These are phyloP conservation scores for Papiliotrema nemorosa DNA, from an alignment of 1,284 basidiomycete genomes.

Conservation along the genomic window DNA sequence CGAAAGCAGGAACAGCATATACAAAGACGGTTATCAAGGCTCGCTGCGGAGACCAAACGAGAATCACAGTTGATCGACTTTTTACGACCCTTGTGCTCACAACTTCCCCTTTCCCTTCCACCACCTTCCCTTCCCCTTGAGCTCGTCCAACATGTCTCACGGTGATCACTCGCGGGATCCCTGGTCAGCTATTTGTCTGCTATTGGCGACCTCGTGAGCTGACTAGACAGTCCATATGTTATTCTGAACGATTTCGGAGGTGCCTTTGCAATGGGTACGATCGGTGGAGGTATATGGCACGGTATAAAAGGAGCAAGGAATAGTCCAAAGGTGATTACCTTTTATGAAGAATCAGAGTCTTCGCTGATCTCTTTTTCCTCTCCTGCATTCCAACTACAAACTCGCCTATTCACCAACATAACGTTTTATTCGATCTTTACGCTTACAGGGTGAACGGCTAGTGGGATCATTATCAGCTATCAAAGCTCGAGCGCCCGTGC, in stretches of 20 bases:
- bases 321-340: slow-evolving; percentile 74
- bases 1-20: too few species aligned
- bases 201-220: too few species aligned
- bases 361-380: neutral
- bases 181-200: slow-evolving; percentile 62
- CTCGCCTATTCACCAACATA: neutral
- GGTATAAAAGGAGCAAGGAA: slow-evolving; percentile 98
- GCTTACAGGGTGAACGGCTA: slow-evolving; percentile 74
- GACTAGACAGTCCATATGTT: slow-evolving; percentile 78
- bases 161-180: slow-evolving; percentile 91
- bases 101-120: too few species aligned
- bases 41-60: too few species aligned
- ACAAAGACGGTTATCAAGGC: too few species aligned
- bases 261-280: slow-evolving; percentile 60
- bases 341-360: neutral
- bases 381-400: neutral
- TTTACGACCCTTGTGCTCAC: too few species aligned
- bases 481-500: slow-evolving; percentile 96
- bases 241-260: slow-evolving; percentile 98
- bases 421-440: neutral
- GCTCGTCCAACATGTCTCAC: slow-evolving; percentile 55
- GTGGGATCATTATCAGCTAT: slow-evolving; percentile 92
- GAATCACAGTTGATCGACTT: too few species aligned
- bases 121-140: too few species aligned
- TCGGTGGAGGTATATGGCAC: slow-evolving; percentile 86